Base-by-base conservation (phyloP, 2,329 filamentous ascomycete species). In the Aspergillus ochraceoroseus region DNA sequence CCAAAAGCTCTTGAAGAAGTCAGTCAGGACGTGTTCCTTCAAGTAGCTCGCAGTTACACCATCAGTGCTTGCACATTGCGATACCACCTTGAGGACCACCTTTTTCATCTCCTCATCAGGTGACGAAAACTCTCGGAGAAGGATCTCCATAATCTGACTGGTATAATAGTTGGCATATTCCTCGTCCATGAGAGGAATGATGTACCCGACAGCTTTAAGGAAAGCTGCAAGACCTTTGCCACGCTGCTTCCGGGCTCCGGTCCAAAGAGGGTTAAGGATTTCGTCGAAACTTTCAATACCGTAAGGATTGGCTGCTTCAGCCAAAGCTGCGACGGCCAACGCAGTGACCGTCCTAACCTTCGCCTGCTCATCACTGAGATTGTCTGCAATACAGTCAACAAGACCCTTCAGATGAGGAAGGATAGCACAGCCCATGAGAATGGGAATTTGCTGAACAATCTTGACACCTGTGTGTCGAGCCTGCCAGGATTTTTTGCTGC, bases 51-150 rank as follows among this genome's bases (percentile, higher is more conserved):
- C 85, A 22, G 92, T 96, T 18, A 98, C 92, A 68, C 92, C 92
- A 59, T 94, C 85, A 2, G 90, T 96, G 53, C 84, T 84, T 5
- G 92, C 87, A 60, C 92, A 96, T 61, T 98, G 92, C 12, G 89
- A 95, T 11, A 98, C 82, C 18, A 98, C 92, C 68, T 96, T 96
- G 43, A 98, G 72, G 5, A 98, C 92, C 1, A 98, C 92, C 71
- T 98, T 98, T 71, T 96, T 98, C 92, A 98, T 98, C 67, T 98
- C 92, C 66, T 98, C 92, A 52, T 98, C 92, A 0, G 92, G 92
- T 0, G 90, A 95, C 5, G 88, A 85, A 59, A 98, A 98, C 62
- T 98, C 92, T 56, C 92, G 82, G 19, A 96, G 79, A 9, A 98
- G 72, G 57, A 96, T 96, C 65, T 96, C 92, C 90, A 98, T 96